Base-by-base conservation (phyloP, 2,329 filamentous ascomycete species). In the Colletotrichum melonis region DNA sequence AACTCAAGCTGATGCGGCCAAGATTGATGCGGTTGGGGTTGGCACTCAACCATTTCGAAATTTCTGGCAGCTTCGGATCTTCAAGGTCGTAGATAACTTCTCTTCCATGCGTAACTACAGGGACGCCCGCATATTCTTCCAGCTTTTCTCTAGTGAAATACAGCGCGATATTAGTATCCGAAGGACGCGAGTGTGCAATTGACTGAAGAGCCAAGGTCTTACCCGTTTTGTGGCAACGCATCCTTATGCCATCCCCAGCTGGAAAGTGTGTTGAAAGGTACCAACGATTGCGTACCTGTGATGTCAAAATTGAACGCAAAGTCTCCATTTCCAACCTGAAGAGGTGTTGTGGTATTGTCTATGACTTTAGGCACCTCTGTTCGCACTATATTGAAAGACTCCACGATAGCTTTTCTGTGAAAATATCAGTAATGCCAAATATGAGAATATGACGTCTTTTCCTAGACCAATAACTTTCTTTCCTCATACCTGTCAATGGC, bases 241-340 rank as follows among this genome's bases (percentile, higher is more conserved):
- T 86, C 86, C 57, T 86, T 87, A 78, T 87, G 85, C 86, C 85
- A 87, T 8, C 84, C 85, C 85, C 84, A 87, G 4, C 82, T 83
- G 2, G 84, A 86, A 80, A 87, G 80, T 4, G 81, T 85, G 22
- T 80, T 84, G 74, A 84, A 87, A 0, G 84, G 83, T n/a, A 81
- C 80, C 71, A 86, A 86, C 1, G 84, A 85, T 76, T 79, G 55
- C 64, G 87, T 77, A 8, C 85, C 85, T 1, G 85, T 87, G 4
- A 86, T 79, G 74, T 87, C 86, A 6, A 83, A 83, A 6, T 82
- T 83, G 72, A 87, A 87, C 3, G 85, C 85, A 74, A 87, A 86
- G 76, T 87, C 85, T 12, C 85, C 85, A 75, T 87, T 87, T n/a
- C 85, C 86, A 4, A 87, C 84, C 74, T 86, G 85, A 38, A 90